Evolutionary conservation across 2,329 filamentous ascomycete species (phyloP).

Genomic region (Huntiella savannae): DNA sequence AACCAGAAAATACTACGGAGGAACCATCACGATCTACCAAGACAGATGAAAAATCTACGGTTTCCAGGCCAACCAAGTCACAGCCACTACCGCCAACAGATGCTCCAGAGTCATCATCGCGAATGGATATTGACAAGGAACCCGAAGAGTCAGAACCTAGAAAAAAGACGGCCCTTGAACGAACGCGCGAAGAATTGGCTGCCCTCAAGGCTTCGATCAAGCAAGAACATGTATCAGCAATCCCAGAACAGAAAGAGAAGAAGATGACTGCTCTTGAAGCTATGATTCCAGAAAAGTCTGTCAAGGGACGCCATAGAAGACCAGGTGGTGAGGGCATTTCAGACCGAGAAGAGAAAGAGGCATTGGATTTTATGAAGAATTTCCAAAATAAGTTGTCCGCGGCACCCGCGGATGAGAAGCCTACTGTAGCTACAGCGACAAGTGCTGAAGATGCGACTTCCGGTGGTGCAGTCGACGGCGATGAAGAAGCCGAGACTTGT

Average conservation of each 20-base stretch:
- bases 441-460: background rate
- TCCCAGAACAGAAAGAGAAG: conserved; percentile 31
- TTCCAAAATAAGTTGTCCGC: conserved; percentile 6
- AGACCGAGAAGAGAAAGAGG: conserved; percentile 20
- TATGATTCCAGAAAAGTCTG: conserved; percentile 55
- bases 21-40: background rate
- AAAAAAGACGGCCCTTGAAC: conserved; percentile 33
- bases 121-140: conserved; percentile 5
- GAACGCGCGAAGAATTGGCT: conserved; percentile 63
- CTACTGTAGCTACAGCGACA: background rate
- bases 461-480: conserved; percentile 21
- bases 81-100: background rate
- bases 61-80: too few species aligned
- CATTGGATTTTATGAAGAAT: conserved; percentile 12
- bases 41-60: background rate
- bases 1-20: background rate
- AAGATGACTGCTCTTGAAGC: conserved; percentile 51
- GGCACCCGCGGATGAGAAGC: background rate
- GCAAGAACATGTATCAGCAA: conserved; percentile 27
- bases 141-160: conserved; percentile 12
- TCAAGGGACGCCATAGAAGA: conserved; percentile 43
- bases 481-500: conserved; percentile 59
- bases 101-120: background rate
- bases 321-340: conserved; percentile 34
- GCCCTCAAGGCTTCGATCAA: conserved; percentile 68